phyloP scores from a whole-genome alignment of 331 rosid genomes.

The Cydonia oblonga region DNA sequence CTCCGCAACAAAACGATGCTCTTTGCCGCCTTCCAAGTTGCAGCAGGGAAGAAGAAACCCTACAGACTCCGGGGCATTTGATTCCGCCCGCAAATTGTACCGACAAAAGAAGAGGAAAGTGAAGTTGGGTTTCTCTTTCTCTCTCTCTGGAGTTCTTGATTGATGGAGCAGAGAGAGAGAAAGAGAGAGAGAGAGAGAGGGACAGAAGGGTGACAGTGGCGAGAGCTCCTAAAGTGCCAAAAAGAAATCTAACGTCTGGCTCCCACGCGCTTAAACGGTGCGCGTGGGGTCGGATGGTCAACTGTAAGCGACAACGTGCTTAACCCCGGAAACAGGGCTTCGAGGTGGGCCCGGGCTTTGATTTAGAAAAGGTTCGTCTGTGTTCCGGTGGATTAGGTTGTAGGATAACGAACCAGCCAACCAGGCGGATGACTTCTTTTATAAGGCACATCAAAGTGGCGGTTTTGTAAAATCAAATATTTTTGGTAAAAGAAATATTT shows the following conservation, averaged over 20 bases:
- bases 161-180: constrained; percentile 25
- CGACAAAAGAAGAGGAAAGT: constrained; percentile 36
- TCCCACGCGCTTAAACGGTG: constrained; percentile 19
- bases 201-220: constrained; percentile 27
- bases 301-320: constrained; percentile 30
- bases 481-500: too few species aligned
- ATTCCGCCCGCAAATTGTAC: neutral
- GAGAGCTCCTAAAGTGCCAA: constrained; percentile 31
- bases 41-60: constrained; percentile 15
- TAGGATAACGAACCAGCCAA: neutral
- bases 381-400: neutral
- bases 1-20: neutral
- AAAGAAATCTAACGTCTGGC: constrained; percentile 9
- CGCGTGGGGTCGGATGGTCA: constrained; percentile 29
- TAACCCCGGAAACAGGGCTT: constrained; percentile 10
- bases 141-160: constrained; percentile 13
- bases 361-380: neutral
- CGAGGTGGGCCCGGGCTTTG: constrained; percentile 21
- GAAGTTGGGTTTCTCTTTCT: constrained; percentile 14
- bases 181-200: neutral
- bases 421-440: neutral
- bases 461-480: neutral
- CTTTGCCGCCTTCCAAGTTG: neutral
- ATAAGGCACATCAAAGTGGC: too few species aligned
- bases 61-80: constrained; percentile 13